Evolutionary conservation across 257 asterid genomes (phyloP), one percentile per base, ranked within the genome.

Genomic region (Craterostigma plantagineum): DNA sequence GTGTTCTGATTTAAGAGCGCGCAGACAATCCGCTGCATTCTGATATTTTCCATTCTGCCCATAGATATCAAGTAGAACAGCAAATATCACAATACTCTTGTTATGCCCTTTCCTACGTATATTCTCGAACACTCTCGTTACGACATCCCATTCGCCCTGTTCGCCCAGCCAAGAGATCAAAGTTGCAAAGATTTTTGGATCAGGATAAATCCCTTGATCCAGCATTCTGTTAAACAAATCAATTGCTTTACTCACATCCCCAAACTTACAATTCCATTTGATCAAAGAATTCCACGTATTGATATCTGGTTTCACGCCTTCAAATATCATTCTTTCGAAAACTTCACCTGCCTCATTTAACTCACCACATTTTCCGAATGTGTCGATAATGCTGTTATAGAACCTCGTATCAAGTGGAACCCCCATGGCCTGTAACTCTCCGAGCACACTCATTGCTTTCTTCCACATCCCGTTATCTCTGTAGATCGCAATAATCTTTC

Each of bases 381-480:
- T 86, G 52, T 86, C 94, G 8, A 86, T 73, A 34, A 81, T 69
- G 65, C 94, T 72, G 49, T 73, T 75, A 43, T 68, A 86, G n/a
- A 81, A 60, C 38, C 62, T 68, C 64, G 65, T 63, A 59, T 81
- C 96, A 50, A 77, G 33, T 23, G 55, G 47, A 54, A 78, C 43
- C 59, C 92, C 94, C 68, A 51, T 66, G 11, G 67, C 79, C 43
- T 48, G 51, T 9, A 78, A 79, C 68, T 86, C 92, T 18, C 59
- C 68, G 56, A 81, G 47, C 48, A 81, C 70, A 52, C 61, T 79
- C 57, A 75, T 61, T 2, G 97, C 94, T 45, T 78, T 86, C 64
- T 68, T 81, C 97, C 97, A 81, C 94, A 86, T 81, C 65, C 97
- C 94, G 8, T 76, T 82, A 54, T 86, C 92, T 57, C 91, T 69